These are phyloP conservation scores for Pseudogymnoascus sp. DNA, from an alignment of 2,329 filamentous ascomycete species.

Conservation along the genomic window DNA sequence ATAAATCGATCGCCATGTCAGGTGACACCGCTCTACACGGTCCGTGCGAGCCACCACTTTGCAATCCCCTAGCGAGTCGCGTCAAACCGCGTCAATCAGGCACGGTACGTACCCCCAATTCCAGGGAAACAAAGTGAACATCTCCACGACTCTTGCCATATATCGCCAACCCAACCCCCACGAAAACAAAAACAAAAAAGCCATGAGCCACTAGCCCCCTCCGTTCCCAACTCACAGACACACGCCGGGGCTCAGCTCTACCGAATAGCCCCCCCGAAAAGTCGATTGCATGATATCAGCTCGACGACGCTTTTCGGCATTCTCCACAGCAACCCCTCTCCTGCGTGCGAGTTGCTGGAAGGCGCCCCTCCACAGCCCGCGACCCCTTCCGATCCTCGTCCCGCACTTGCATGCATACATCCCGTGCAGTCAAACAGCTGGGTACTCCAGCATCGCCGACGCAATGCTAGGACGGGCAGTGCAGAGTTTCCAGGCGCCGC, in stretches of 20 bases:
- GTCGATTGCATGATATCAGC: constrained; percentile 29
- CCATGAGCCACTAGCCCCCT: not conserved
- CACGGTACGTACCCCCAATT: not conserved
- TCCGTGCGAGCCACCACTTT: not conserved
- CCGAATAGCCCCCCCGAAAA: not conserved
- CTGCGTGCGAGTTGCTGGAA: constrained; percentile 25
- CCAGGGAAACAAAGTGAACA: not conserved
- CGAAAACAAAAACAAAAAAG: not conserved
- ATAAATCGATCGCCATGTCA: not conserved
- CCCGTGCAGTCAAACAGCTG: constrained; percentile 16
- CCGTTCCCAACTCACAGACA: not conserved
- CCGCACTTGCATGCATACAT: constrained; percentile 15
- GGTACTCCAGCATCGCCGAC: constrained; percentile 27
- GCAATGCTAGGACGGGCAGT: constrained; percentile 30
- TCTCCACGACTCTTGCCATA: not conserved
- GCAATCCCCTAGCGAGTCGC: not conserved
- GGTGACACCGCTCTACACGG: not conserved
- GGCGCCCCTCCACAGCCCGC: constrained; percentile 13
- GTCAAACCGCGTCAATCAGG: not conserved
- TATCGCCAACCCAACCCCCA: not conserved
- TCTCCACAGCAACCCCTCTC: constrained; percentile 22
- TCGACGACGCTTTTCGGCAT: constrained; percentile 20
- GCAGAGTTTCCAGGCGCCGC: constrained; percentile 18
- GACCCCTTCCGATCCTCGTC: constrained; percentile 5
- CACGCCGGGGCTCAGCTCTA: not conserved